Evolutionary conservation across 2,329 filamentous ascomycete species (phyloP), one percentile per base, ranked within the genome.

Genomic region (Microdochium bolleyi): DNA sequence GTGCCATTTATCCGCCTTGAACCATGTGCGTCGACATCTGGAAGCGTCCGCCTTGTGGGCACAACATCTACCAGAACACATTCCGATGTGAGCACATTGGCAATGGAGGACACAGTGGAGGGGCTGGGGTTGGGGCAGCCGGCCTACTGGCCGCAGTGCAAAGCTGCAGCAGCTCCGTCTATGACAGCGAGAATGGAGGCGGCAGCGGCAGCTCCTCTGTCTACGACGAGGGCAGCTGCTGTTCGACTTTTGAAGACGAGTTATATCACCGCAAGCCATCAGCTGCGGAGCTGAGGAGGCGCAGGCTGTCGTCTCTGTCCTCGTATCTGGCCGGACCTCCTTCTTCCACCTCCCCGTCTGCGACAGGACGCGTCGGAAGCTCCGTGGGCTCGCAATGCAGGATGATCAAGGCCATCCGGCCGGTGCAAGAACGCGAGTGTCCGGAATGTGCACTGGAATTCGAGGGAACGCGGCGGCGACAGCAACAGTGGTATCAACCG

Each of bases 21-120:
- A 11, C 11, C 27, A 71, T 71, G 69, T 71, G 69, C 52, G 58
- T 59, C 55, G 59, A 67, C 49, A 55, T 67, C 49, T 64, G 61
- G 52, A 65, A 58, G 21, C 54, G 34, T 25, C 7, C 44, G 8
- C 53, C 53, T 3, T 71, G 69, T 61, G 50, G 51, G 24, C 67
- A 70, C 55, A 60, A 53, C 49, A 51, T 60, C 49, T 70, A 66
- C 56, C 67, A 70, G 49, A 70, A 68, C 61, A 69, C 64, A 7
- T 65, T 56, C 52, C 54, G 54, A 22, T 71, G 69, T 22, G 41
- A 46, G 52, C 55, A 60, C 46, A 25, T 59, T 1, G 66, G 19
- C 16, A 46, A 22, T 13, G 41, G 22, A 46, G 41, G 27, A 30
- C 27, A 21, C 41, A 19, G 41, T 13, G 41, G n/a, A 16, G 34